Evolutionary conservation across 2,329 filamentous ascomycete genomes (phyloP).

Genomic region (Chalaropsis thielavioides): DNA sequence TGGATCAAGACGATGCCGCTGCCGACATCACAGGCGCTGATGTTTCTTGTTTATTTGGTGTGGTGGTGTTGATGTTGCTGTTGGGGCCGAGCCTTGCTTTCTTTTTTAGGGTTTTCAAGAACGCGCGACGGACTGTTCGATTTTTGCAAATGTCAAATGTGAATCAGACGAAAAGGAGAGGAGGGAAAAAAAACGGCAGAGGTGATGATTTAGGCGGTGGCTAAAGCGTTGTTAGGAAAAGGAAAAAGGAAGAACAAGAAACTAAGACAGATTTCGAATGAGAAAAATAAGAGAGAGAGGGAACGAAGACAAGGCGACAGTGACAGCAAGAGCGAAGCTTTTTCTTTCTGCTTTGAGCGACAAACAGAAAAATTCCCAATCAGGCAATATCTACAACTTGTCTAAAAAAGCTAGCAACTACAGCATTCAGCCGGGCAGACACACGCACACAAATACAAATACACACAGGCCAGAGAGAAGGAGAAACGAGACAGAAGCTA

Average conservation of each 20-base stretch:
- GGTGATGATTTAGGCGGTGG: no score
- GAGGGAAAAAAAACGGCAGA: neutral
- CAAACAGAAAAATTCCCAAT: neutral
- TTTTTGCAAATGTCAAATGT: neutral
- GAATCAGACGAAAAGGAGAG: neutral
- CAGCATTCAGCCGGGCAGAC: neutral
- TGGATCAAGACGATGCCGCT: neutral
- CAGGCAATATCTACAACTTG: constrained; percentile 3
- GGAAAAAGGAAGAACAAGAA: neutral
- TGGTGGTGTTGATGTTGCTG: neutral
- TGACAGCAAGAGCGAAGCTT: neutral
- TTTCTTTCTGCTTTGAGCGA: neutral
- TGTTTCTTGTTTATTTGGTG: neutral
- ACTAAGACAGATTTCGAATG: neutral
- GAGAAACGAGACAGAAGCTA: neutral
- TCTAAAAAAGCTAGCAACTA: neutral
- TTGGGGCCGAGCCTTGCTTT: neutral
- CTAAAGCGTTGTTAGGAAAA: neutral
- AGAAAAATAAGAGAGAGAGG: neutral
- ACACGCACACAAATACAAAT: neutral
- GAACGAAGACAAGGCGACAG: neutral
- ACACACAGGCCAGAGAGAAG: neutral
- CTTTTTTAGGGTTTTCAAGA: neutral
- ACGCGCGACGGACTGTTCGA: neutral
- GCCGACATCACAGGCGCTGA: neutral